Conservation (phyloP, 352 stramenopile species). For the Phytophthora kernoviae region DNA sequence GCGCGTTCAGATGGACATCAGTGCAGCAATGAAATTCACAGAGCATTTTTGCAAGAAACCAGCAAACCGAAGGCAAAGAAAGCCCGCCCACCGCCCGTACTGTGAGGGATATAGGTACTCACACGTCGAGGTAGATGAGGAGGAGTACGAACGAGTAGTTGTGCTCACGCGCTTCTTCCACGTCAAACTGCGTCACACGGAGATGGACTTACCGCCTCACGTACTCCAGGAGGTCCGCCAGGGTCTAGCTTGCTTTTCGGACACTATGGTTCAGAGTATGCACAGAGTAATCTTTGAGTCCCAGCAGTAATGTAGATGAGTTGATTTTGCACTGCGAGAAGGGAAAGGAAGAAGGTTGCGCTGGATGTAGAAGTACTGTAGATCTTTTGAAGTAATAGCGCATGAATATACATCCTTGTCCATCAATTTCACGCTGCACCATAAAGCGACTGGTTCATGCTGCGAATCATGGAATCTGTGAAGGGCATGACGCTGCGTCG, state of each 20-base stretch:
- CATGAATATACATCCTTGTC: conserved; percentile 13
- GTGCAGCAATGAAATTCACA: conserved; percentile 47
- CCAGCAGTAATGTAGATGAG: conserved; percentile 7
- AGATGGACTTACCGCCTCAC: conserved; percentile 36
- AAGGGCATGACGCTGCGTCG: conserved; percentile 18
- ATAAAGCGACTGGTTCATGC: conserved; percentile 37
- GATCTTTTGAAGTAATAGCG: conserved; percentile 21
- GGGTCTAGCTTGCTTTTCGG: conserved; percentile 36
- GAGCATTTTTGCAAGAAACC: conserved; percentile 40
- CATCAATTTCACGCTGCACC: background rate
- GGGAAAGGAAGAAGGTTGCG: background rate
- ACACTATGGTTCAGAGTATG: conserved; percentile 48
- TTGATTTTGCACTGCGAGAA: background rate
- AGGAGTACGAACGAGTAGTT: conserved; percentile 38
- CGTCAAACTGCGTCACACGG: conserved; percentile 40
- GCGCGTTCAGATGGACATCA: conserved; percentile 57
- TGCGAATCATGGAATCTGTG: conserved; percentile 34
- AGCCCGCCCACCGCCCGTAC: conserved; percentile 12
- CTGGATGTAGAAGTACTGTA: conserved; percentile 17
- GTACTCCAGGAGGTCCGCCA: conserved; percentile 42
- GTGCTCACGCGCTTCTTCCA: conserved; percentile 40
- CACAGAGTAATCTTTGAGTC: conserved; percentile 42
- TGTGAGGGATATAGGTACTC: conserved; percentile 24
- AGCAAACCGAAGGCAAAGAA: conserved; percentile 20
- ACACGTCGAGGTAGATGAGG: conserved; percentile 16